These are phyloP conservation scores for Diphasiastrum complanatum DNA, from an alignment of 83 land plant species.

Conservation along the genomic window DNA sequence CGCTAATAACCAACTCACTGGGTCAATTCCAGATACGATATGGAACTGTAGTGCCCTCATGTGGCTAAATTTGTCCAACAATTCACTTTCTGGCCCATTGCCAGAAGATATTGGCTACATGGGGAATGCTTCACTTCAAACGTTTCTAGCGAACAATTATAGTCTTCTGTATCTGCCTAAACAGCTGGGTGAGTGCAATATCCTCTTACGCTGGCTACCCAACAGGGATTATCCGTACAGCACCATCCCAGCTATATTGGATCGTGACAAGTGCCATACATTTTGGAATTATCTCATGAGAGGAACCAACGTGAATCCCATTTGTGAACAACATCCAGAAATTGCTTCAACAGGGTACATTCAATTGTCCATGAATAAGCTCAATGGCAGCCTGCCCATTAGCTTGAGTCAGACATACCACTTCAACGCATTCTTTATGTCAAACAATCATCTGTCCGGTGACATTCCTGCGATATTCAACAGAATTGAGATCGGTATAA, in stretches of 20 bases:
- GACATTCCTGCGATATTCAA: constrained; percentile 35
- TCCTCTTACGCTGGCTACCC: no score
- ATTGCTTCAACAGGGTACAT: constrained; percentile 29
- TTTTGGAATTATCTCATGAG: constrained; percentile 19
- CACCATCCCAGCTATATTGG: no score
- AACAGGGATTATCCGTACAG: no score
- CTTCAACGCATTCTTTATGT: constrained; percentile 28
- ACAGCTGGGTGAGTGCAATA: constrained; percentile 29
- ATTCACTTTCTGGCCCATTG: no score
- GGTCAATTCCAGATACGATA: constrained; percentile 40
- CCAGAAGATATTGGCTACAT: no score
- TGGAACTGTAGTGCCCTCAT: constrained; percentile 36
- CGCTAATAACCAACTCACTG: constrained; percentile 34
- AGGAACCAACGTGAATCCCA: constrained; percentile 34
- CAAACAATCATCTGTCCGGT: constrained; percentile 39
- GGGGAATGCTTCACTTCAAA: constrained; percentile 22
- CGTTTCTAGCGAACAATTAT: constrained; percentile 31
- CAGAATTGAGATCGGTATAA: constrained; percentile 35
- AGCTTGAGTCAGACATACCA: constrained; percentile 36
- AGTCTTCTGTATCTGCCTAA: constrained; percentile 40
- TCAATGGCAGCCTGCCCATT: constrained; percentile 29
- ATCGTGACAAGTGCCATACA: no score
- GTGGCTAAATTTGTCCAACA: constrained; percentile 35
- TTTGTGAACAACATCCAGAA: constrained; percentile 19
- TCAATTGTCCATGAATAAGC: constrained; percentile 26